Conservation (phyloP, 2,329 filamentous ascomycete genomes). For the Neodidymelliopsis sp. region DNA sequence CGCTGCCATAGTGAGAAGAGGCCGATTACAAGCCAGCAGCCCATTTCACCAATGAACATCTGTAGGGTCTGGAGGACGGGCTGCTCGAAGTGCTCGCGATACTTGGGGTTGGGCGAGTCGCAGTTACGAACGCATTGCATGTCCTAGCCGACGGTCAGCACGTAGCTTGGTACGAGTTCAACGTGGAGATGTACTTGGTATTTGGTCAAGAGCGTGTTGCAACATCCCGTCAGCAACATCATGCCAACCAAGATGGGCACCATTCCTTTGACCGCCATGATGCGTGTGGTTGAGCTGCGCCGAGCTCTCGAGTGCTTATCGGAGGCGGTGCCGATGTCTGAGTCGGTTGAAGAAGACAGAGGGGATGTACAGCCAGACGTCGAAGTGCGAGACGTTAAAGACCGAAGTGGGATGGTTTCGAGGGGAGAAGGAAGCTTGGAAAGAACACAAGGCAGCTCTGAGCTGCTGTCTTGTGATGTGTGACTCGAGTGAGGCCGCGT, state of each 20-base stretch:
- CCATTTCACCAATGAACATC: constrained; percentile 98
- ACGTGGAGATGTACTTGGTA: constrained; percentile 71
- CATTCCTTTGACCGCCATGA: constrained; percentile 74
- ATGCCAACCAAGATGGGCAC: constrained; percentile 89
- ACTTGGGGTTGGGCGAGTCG: constrained; percentile 70
- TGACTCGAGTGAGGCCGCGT: constrained; percentile 35
- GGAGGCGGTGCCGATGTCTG: not conserved
- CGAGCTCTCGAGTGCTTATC: constrained; percentile 14
- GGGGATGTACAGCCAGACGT: not conserved
- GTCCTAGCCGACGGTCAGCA: constrained; percentile 65
- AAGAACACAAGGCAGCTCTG: constrained; percentile 30
- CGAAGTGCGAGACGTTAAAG: not conserved
- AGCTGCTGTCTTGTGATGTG: constrained; percentile 36
- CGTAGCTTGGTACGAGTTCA: not conserved
- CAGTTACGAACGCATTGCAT: constrained; percentile 97
- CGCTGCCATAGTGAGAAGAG: constrained; percentile 71
- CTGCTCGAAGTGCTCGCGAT: constrained; percentile 83
- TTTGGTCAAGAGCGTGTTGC: constrained; percentile 96
- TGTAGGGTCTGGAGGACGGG: constrained; percentile 94
- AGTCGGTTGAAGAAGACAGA: constrained; percentile 5
- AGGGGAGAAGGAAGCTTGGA: not conserved
- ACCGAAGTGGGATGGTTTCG: not conserved
- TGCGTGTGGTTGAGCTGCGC: constrained; percentile 18
- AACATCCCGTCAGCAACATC: constrained; percentile 96
- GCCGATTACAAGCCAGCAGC: constrained; percentile 91